Evolutionary conservation across 2,329 filamentous ascomycete genomes (phyloP).

Genomic region (Lasiodiplodia gonubiensis): DNA sequence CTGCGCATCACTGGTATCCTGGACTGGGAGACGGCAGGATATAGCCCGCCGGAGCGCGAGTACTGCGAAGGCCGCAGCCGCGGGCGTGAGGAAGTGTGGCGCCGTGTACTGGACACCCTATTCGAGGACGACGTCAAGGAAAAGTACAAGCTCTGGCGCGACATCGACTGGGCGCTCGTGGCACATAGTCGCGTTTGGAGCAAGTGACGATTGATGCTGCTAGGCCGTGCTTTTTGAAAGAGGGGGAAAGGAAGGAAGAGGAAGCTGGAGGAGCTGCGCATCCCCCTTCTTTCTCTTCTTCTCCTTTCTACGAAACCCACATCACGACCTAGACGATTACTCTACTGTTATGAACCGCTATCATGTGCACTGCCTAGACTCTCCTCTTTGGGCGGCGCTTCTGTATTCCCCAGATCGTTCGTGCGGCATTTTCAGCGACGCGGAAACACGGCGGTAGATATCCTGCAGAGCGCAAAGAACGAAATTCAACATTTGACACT

Average conservation of each 20-base stretch:
- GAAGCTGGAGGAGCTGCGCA: neutral
- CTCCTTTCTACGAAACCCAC: neutral
- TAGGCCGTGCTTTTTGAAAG: conserved; percentile 6
- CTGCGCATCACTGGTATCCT: conserved; percentile 31
- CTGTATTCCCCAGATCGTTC: neutral
- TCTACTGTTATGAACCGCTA: neutral
- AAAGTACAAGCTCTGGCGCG: conserved; percentile 27
- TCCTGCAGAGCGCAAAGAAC: neutral
- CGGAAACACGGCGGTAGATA: neutral
- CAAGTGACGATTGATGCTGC: conserved; percentile 17
- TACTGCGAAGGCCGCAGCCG: conserved; percentile 33
- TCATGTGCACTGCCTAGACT: neutral
- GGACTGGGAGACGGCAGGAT: conserved; percentile 34
- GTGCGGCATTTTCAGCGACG: neutral
- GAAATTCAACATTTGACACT: neutral
- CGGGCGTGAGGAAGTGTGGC: conserved; percentile 20
- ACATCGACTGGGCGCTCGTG: conserved; percentile 28
- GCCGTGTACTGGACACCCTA: conserved; percentile 11
- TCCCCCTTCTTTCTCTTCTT: neutral
- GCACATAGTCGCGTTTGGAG: conserved; percentile 25
- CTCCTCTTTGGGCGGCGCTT: neutral
- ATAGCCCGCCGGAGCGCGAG: conserved; percentile 33
- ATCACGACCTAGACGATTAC: neutral
- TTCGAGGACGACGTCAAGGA: conserved; percentile 10
- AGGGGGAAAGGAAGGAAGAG: neutral